phyloP scores from a whole-genome alignment of 768 basidiomycete species.

The Tricholomella constricta region DNA sequence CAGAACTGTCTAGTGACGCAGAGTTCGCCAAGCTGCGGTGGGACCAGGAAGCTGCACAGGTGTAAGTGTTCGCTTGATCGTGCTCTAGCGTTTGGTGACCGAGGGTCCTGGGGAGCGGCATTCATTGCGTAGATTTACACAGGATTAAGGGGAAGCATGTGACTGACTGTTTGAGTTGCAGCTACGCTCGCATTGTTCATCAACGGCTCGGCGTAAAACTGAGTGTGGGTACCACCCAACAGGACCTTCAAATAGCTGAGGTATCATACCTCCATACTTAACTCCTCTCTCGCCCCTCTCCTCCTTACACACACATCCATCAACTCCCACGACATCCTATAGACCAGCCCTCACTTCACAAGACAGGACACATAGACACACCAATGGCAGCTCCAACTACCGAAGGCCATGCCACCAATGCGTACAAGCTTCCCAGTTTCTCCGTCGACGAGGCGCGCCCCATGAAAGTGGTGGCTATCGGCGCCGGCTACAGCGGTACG shows the following conservation, averaged over 20 bases:
- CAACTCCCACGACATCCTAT: too few relatives aligned
- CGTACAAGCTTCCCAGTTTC: slow-evolving; percentile 41
- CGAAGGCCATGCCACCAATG: slow-evolving; percentile 3
- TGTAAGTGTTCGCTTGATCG: too few relatives aligned
- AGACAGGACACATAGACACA: too few relatives aligned
- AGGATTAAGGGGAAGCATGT: neutral
- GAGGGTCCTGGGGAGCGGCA: too few relatives aligned
- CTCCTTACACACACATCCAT: too few relatives aligned
- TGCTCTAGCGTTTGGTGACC: too few relatives aligned
- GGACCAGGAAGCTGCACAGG: too few relatives aligned
- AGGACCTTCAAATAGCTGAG: neutral
- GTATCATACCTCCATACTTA: neutral
- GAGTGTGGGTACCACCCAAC: neutral
- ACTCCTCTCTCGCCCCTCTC: neutral
- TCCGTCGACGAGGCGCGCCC: slow-evolving; percentile 54
- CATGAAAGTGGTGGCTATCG: slow-evolving; percentile 56
- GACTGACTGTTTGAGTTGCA: neutral
- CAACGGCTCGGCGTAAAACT: neutral
- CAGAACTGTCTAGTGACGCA: neutral
- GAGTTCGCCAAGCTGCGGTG: neutral
- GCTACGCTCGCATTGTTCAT: neutral
- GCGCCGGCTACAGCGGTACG: slow-evolving; percentile 60
- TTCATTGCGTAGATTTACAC: neutral
- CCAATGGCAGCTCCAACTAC: neutral
- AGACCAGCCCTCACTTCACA: too few relatives aligned